These are phyloP conservation scores for Podospora anserina DNA, from an alignment of 495 filamentous ascomycete species.

Conservation along the genomic window DNA sequence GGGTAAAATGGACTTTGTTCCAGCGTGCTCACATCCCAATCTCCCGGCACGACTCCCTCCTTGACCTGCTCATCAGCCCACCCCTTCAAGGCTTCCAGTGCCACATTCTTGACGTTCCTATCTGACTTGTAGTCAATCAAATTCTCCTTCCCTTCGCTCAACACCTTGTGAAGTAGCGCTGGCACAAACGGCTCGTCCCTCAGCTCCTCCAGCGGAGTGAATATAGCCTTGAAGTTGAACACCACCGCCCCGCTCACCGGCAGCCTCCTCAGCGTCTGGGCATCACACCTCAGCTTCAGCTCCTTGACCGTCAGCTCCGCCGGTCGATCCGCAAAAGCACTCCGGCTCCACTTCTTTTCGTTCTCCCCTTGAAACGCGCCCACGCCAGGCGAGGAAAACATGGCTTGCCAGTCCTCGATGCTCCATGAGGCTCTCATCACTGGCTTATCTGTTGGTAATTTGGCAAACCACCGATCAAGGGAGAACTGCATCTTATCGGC, in stretches of 20 bases:
- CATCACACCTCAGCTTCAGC: slow-evolving; percentile 78
- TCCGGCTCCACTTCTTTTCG: slow-evolving; percentile 21
- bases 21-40: slow-evolving; percentile 74
- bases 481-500: slow-evolving; percentile 87
- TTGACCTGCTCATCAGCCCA: slow-evolving; percentile 69
- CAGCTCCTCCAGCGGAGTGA: slow-evolving; percentile 73
- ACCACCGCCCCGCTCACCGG: slow-evolving; percentile 72
- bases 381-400: slow-evolving; percentile 48
- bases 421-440: slow-evolving; percentile 91
- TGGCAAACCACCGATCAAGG: slow-evolving; percentile 89
- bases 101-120: slow-evolving; percentile 79
- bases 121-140: slow-evolving; percentile 82
- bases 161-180: slow-evolving; percentile 60
- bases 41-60: slow-evolving; percentile 56
- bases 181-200: slow-evolving; percentile 74
- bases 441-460: slow-evolving; percentile 67
- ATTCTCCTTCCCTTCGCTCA: slow-evolving; percentile 68
- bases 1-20: slow-evolving; percentile 79
- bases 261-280: slow-evolving; percentile 83
- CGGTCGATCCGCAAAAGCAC: slow-evolving; percentile 19
- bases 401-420: slow-evolving; percentile 70
- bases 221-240: slow-evolving; percentile 91
- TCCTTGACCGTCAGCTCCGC: slow-evolving; percentile 55
- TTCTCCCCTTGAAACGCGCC: background rate
- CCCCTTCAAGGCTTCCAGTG: slow-evolving; percentile 62